These are phyloP conservation scores for Colletotrichum sp. DNA, from an alignment of 2,329 filamentous ascomycete species.

Conservation along the genomic window DNA sequence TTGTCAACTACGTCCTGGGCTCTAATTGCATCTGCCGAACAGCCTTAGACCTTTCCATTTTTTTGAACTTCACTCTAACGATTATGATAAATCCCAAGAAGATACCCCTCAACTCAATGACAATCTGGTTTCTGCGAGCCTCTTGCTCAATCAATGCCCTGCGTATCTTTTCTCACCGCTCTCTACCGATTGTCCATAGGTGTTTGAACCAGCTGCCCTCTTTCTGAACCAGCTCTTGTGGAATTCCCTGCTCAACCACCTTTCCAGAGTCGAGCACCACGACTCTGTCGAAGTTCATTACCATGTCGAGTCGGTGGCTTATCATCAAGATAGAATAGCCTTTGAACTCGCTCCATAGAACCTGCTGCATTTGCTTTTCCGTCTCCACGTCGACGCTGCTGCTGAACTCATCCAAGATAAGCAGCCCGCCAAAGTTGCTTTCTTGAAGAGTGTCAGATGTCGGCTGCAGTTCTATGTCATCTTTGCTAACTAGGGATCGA, in stretches of 20 bases:
- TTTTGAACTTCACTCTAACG: neutral
- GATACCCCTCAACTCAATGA: neutral
- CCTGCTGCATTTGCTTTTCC: slow-evolving; percentile 29
- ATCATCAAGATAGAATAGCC: slow-evolving; percentile 41
- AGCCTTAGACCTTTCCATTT: neutral
- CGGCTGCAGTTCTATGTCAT: neutral
- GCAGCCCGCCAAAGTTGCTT: slow-evolving; percentile 35
- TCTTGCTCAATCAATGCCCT: neutral
- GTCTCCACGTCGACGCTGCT: slow-evolving; percentile 37
- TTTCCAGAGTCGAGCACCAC: slow-evolving; percentile 47
- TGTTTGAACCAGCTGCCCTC: neutral
- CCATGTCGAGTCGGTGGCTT: slow-evolving; percentile 43
- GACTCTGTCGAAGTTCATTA: slow-evolving; percentile 51
- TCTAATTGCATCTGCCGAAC: neutral
- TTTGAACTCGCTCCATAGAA: slow-evolving; percentile 24
- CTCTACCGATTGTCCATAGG: neutral
- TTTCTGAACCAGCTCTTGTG: neutral
- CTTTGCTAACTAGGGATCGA: neutral
- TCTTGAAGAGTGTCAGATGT: neutral
- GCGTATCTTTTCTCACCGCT: neutral
- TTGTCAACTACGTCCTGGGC: neutral
- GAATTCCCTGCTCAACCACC: slow-evolving; percentile 36
- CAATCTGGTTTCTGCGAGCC: neutral
- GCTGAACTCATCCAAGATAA: slow-evolving; percentile 38
- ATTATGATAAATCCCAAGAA: neutral